Evolutionary conservation across 225 moss, liverwort and hornwort species (phyloP).

Genomic region (Sphagnum tenellum): DNA sequence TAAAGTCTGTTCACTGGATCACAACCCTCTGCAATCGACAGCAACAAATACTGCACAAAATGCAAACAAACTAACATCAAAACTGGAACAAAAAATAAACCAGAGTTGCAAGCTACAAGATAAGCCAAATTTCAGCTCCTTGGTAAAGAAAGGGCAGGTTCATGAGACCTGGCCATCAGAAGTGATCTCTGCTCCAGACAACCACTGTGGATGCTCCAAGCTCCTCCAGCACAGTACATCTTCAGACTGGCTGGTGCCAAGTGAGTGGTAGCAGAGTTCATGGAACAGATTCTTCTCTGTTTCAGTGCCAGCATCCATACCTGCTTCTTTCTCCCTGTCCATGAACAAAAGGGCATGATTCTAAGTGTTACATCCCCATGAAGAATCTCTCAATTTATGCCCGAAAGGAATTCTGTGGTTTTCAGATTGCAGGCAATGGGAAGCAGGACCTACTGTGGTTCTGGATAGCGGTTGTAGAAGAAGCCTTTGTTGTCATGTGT

Average conservation of each 20-base stretch:
- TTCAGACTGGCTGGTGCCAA: slow-evolving; percentile 77
- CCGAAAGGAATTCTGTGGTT: neutral
- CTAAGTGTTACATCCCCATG: neutral
- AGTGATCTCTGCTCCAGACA: slow-evolving; percentile 48
- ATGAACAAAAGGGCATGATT: neutral
- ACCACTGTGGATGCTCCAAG: slow-evolving; percentile 57
- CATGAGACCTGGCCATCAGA: slow-evolving; percentile 69
- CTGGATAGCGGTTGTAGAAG: slow-evolving; percentile 84
- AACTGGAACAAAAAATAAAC: neutral
- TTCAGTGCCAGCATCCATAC: slow-evolving; percentile 73
- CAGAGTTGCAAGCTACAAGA: slow-evolving; percentile 1
- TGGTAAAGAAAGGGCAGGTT: neutral
- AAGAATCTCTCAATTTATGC: neutral
- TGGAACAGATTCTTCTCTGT: slow-evolving; percentile 85
- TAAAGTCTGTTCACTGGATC: slow-evolving; percentile 79
- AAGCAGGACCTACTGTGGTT: slow-evolving; percentile 51
- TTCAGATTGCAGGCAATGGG: too few species aligned
- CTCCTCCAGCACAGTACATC: slow-evolving; percentile 91
- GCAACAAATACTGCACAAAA: slow-evolving; percentile 54
- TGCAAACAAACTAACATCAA: neutral
- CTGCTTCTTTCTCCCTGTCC: slow-evolving; percentile 31
- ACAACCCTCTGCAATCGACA: slow-evolving; percentile 67
- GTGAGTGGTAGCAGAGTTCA: slow-evolving; percentile 73
- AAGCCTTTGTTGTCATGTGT: slow-evolving; percentile 82
- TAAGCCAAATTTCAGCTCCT: neutral